These are phyloP conservation scores for Beta lomatogona DNA, from an alignment of 179 eudicot species.

Conservation along the genomic window DNA sequence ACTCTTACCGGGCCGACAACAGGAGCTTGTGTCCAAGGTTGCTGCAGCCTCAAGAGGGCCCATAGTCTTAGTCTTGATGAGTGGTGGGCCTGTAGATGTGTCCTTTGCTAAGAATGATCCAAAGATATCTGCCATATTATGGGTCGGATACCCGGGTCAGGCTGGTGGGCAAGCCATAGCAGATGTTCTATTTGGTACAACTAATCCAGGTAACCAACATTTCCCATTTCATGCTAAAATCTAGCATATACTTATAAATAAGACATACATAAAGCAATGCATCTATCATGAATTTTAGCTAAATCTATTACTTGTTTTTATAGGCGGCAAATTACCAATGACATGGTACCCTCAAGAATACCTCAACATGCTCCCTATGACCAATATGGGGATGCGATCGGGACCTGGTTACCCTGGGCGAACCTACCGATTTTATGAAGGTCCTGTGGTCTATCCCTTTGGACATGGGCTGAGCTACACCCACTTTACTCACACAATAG, in stretches of 20 bases:
- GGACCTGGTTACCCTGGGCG: constrained; percentile 54
- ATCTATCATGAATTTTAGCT: no score
- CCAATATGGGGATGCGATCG: constrained; percentile 68
- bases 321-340: constrained; percentile 85
- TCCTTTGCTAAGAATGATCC: constrained; percentile 76
- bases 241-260: no score
- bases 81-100: constrained; percentile 90
- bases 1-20: constrained; percentile 85
- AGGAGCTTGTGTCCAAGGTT: constrained; percentile 59
- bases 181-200: constrained; percentile 71
- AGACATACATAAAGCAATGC: neutral
- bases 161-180: constrained; percentile 86
- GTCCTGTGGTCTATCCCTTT: constrained; percentile 65
- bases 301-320: neutral
- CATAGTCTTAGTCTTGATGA: constrained; percentile 66
- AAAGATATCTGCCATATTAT: constrained; percentile 59
- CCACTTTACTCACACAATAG: constrained; percentile 46
- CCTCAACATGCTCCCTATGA: constrained; percentile 63
- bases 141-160: constrained; percentile 95
- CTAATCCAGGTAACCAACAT: constrained; percentile 71
- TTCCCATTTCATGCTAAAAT: no score
- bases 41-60: constrained; percentile 71
- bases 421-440: constrained; percentile 64
- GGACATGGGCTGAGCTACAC: constrained; percentile 70
- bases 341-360: constrained; percentile 86